Evolutionary conservation across 768 basidiomycete species (phyloP).

Genomic region (Pisolithus orientalis): DNA sequence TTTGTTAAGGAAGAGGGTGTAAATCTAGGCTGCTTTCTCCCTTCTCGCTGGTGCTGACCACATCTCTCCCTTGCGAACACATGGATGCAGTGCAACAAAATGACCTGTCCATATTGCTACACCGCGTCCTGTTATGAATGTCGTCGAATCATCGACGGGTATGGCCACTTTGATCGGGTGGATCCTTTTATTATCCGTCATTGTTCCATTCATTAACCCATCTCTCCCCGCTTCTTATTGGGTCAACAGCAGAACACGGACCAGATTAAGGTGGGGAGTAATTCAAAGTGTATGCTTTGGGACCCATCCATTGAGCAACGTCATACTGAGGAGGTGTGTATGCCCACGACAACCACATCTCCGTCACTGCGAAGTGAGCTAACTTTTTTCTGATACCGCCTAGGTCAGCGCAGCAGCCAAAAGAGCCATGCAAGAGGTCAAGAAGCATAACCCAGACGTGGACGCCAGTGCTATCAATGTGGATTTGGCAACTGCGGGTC

Average conservation of each 20-base stretch:
- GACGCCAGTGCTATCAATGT: slow-evolving; percentile 55
- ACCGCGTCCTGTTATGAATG: slow-evolving; percentile 85
- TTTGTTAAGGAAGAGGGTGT: slow-evolving; percentile 80
- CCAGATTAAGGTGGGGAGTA: too few species aligned
- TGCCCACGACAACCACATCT: not conserved
- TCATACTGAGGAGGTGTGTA: slow-evolving; percentile 55
- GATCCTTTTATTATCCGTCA: slow-evolving; percentile 5
- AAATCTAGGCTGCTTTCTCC: slow-evolving; percentile 21
- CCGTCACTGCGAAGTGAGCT: not conserved
- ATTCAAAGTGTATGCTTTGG: slow-evolving; percentile 57
- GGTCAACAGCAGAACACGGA: too few species aligned
- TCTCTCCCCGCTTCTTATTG: too few species aligned
- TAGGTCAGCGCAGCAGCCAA: slow-evolving; percentile 68
- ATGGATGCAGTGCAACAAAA: slow-evolving; percentile 77
- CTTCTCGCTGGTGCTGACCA: not conserved
- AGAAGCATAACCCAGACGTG: slow-evolving; percentile 54
- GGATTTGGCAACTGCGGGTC: slow-evolving; percentile 42
- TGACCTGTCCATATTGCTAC: slow-evolving; percentile 68
- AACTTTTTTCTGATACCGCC: not conserved
- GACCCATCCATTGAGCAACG: slow-evolving; percentile 53
- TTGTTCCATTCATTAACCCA: too few species aligned
- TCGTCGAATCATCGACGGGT: slow-evolving; percentile 62
- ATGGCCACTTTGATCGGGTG: slow-evolving; percentile 68
- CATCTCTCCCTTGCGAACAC: not conserved
- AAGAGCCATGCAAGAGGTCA: slow-evolving; percentile 55